Conservation (phyloP, 2,329 filamentous ascomycete species). For the Fusarium staphyleae region DNA sequence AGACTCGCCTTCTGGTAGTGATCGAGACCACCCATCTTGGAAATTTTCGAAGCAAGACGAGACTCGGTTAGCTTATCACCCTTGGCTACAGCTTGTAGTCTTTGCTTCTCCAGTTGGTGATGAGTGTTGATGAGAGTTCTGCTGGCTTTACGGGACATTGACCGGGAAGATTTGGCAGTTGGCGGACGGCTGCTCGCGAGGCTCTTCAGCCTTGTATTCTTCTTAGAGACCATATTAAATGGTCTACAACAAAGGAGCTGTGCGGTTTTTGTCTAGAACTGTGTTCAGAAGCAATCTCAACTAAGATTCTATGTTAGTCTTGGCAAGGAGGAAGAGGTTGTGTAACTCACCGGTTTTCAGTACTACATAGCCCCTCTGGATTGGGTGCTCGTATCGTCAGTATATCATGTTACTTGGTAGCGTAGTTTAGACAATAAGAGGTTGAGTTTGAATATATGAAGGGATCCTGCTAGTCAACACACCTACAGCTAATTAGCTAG, state of each 20-base stretch:
- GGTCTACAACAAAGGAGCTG: background rate
- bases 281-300: slow-evolving; percentile 8
- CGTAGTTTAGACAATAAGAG: background rate
- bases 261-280: slow-evolving; percentile 4
- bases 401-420: background rate
- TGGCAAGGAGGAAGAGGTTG: slow-evolving; percentile 1
- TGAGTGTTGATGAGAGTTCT: slow-evolving; percentile 70
- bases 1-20: slow-evolving; percentile 72
- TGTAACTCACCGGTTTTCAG: slow-evolving; percentile 7
- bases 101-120: slow-evolving; percentile 70
- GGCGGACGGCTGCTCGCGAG: slow-evolving; percentile 62
- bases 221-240: slow-evolving; percentile 54
- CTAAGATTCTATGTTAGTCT: slow-evolving; percentile 25
- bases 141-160: slow-evolving; percentile 70
- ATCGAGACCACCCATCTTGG: slow-evolving; percentile 65
- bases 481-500: background rate
- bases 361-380: background rate
- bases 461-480: too few relatives aligned
- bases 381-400: too few relatives aligned
- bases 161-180: slow-evolving; percentile 57
- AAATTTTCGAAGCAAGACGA: slow-evolving; percentile 60
- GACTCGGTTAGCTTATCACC: slow-evolving; percentile 59
- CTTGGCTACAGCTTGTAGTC: slow-evolving; percentile 59
- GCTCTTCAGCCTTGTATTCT: slow-evolving; percentile 55
- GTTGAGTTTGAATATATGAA: background rate